Conservation (phyloP, 441 rosid genomes). For the Populus hybrid region DNA sequence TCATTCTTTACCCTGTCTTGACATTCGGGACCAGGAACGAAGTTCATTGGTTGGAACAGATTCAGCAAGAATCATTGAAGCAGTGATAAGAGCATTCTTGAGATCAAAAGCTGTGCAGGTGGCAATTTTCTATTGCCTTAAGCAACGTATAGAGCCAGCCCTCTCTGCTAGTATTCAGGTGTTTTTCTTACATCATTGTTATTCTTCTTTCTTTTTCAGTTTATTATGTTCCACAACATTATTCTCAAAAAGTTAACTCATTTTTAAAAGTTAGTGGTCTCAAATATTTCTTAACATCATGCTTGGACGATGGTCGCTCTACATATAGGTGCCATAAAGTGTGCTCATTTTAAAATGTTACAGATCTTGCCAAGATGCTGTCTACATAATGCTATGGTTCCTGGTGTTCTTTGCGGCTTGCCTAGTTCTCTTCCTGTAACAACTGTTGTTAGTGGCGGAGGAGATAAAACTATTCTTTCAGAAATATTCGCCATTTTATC, state of each 20-base stretch:
- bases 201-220: not conserved
- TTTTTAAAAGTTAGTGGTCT: not conserved
- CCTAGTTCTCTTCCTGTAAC: constrained; percentile 86
- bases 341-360: constrained; percentile 21
- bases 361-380: constrained; percentile 94
- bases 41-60: constrained; percentile 50
- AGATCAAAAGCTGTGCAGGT: constrained; percentile 75
- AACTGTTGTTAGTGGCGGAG: constrained; percentile 91
- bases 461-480: constrained; percentile 79
- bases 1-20: constrained; percentile 53
- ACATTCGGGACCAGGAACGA: constrained; percentile 57
- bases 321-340: not conserved
- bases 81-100: constrained; percentile 69
- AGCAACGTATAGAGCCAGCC: constrained; percentile 69
- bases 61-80: constrained; percentile 65
- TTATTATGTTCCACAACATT: not conserved
- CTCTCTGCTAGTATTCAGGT: constrained; percentile 80
- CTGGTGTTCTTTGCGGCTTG: constrained; percentile 84
- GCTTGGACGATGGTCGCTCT: not conserved
- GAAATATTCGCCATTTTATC: constrained; percentile 76
- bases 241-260: not conserved
- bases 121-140: constrained; percentile 75
- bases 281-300: not conserved
- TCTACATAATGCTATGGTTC: constrained; percentile 71
- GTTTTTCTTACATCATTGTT: constrained; percentile 7